Conservation (phyloP, 495 filamentous ascomycete genomes). For the Aspergillus homomorphus region DNA sequence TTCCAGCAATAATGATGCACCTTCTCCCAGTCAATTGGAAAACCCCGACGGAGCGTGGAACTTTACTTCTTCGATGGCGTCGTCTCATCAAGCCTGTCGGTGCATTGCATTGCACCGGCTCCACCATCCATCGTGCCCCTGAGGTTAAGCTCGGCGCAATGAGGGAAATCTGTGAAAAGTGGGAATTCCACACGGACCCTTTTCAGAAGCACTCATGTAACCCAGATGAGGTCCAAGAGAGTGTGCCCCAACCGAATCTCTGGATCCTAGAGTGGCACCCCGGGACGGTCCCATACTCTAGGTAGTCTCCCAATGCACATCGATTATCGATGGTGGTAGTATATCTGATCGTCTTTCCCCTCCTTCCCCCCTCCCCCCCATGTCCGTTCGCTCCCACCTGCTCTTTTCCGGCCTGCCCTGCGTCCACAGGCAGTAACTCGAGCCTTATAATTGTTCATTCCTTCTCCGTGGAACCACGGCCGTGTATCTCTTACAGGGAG, state of each 20-base stretch:
- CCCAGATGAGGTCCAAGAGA: not conserved
- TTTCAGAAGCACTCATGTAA: not conserved
- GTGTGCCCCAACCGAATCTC: constrained; percentile 2
- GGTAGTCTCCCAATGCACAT: not conserved
- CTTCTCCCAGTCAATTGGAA: constrained; percentile 5
- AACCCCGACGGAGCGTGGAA: constrained; percentile 6
- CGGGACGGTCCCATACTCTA: not conserved
- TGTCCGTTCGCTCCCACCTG: constrained; percentile 6
- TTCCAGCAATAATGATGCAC: not conserved
- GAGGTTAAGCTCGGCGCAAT: constrained; percentile 20
- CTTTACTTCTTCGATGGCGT: not conserved
- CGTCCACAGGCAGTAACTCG: constrained; percentile 10
- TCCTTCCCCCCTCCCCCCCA: constrained; percentile 7
- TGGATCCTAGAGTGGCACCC: not conserved
- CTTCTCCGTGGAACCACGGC: constrained; percentile 17
- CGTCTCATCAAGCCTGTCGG: constrained; percentile 2
- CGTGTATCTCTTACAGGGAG: constrained; percentile 23
- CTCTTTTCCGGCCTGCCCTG: constrained; percentile 3
- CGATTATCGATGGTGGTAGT: constrained; percentile 8
- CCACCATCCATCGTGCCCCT: constrained; percentile 10
- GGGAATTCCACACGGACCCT: not conserved
- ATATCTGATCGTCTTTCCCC: constrained; percentile 22
- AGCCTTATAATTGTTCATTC: constrained; percentile 4
- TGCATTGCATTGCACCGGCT: constrained; percentile 1
- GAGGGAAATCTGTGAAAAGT: constrained; percentile 3